Percentiles rank a stretch among this genome's conserved stretches.
These are phyloP conservation scores for Artemisia tridentata DNA, from an alignment of 129 eudicot species.

Conservation along the genomic window DNA sequence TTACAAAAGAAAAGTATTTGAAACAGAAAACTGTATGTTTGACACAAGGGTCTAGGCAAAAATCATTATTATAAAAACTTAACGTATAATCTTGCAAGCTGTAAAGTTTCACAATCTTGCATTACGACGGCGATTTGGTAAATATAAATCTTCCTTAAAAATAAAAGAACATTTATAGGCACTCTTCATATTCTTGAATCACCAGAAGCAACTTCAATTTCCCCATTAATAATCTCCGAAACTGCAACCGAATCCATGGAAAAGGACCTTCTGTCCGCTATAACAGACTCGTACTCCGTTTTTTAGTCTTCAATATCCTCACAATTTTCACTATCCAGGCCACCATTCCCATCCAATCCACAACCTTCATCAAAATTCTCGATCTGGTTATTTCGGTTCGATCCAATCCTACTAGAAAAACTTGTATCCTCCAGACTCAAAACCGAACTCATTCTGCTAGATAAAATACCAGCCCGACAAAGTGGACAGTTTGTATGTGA, in stretches of 20 bases:
- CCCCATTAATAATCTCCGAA: constrained; percentile 9
- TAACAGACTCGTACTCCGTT: constrained; percentile 24
- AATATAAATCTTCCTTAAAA: not conserved
- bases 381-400: constrained; percentile 10
- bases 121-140: not conserved
- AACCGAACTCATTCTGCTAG: constrained; percentile 19
- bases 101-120: not conserved
- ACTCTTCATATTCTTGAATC: constrained; percentile 7
- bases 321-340: not conserved
- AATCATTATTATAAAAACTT: too few species aligned
- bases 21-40: not conserved
- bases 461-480: constrained; percentile 59
- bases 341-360: constrained; percentile 20
- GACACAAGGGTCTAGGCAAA: too few species aligned
- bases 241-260: constrained; percentile 43
- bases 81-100: too few species aligned
- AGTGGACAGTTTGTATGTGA: constrained; percentile 68
- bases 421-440: constrained; percentile 22
- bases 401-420: constrained; percentile 7
- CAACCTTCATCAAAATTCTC: constrained; percentile 22
- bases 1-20: not conserved
- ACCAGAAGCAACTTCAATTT: constrained; percentile 8
- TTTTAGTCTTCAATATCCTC: constrained; percentile 35
- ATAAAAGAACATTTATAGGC: not conserved
- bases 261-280: constrained; percentile 27